phyloP scores from a whole-genome alignment of 345 rosid genomes.

The Citrus sinensis region DVS_A1.0 CM039167.1:3621001-3621500 shows the following conservation, averaged over 20 bases:
- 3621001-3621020: background rate
- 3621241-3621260: constrained; percentile 86
- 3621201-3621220: constrained; percentile 40
- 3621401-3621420: constrained; percentile 48
- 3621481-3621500: no score
- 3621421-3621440: background rate
- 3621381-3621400: constrained; percentile 92
- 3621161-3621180: constrained; percentile 46
- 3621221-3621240: constrained; percentile 70
- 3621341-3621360: constrained; percentile 89
- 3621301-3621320: constrained; percentile 74
- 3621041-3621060: background rate
- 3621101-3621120: background rate
- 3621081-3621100: background rate
- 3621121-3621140: constrained; percentile 15
- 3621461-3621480: no score
- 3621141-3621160: constrained; percentile 46
- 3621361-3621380: constrained; percentile 95
- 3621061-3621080: background rate
- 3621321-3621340: constrained; percentile 83
- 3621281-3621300: constrained; percentile 63
- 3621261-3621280: constrained; percentile 53
- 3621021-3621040: background rate
- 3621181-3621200: constrained; percentile 26
- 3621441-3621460: no score